phyloP scores from a whole-genome alignment of 306 rosid species.

The Spatholobus suberectus region DNA sequence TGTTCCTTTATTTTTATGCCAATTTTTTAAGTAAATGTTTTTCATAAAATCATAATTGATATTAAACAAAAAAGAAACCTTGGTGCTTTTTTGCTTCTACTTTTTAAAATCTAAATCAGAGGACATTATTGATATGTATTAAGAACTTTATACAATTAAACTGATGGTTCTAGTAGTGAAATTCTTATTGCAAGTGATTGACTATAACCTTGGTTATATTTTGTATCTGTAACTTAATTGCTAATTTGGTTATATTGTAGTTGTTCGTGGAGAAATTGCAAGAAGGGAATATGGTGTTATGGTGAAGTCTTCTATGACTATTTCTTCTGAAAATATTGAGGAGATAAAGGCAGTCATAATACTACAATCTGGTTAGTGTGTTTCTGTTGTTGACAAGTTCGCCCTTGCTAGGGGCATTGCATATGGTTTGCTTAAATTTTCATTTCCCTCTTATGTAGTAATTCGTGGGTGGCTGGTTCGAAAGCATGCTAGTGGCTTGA shows the following conservation, averaged over 20 bases:
- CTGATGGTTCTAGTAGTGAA: slow-evolving; percentile 19
- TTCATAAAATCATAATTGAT: slow-evolving; percentile 12
- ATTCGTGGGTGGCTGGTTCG: slow-evolving; percentile 83
- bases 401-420: background rate
- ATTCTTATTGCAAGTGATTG: background rate
- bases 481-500: slow-evolving; percentile 42
- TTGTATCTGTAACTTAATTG: slow-evolving; percentile 7
- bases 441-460: slow-evolving; percentile 44
- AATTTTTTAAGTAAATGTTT: background rate
- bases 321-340: slow-evolving; percentile 54
- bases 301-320: slow-evolving; percentile 47
- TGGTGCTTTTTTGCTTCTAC: slow-evolving; percentile 11
- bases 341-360: slow-evolving; percentile 56
- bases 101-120: background rate
- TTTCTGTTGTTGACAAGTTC: slow-evolving; percentile 32
- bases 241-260: slow-evolving; percentile 54
- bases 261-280: slow-evolving; percentile 68
- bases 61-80: background rate
- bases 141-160: background rate
- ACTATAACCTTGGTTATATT: background rate
- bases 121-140: background rate
- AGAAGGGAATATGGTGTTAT: slow-evolving; percentile 56
- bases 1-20: background rate
- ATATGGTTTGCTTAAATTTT: slow-evolving; percentile 42
- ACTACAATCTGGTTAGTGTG: slow-evolving; percentile 74